phyloP scores from a whole-genome alignment of 108 stramenopile species.

The Skeletonema potamos region DNA sequence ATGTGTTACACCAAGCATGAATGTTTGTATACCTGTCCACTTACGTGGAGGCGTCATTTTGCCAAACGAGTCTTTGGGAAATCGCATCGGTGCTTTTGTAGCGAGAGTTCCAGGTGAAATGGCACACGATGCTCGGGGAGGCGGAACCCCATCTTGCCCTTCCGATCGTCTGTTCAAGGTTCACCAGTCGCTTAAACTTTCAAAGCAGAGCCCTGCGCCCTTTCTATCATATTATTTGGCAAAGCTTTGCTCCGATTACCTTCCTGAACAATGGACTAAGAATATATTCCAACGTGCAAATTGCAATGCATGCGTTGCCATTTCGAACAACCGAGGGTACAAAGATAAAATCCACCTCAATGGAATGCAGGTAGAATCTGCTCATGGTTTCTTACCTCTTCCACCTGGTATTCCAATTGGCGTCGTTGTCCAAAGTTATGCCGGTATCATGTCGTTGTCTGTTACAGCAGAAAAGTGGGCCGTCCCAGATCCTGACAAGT shows the following conservation, averaged over 20 bases:
- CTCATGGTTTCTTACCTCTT: conserved; percentile 78
- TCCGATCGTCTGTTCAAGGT: conserved; percentile 61
- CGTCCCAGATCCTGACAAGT: conserved; percentile 82
- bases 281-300: conserved; percentile 58
- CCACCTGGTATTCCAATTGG: conserved; percentile 86
- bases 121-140: conserved; percentile 22
- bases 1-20: conserved; percentile 36
- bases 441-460: conserved; percentile 55
- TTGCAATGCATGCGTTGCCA: conserved; percentile 71
- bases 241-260: conserved; percentile 34
- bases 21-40: conserved; percentile 82
- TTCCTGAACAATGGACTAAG: conserved; percentile 47
- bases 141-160: conserved; percentile 12
- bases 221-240: conserved; percentile 59
- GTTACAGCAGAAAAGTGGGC: conserved; percentile 82
- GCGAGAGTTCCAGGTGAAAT: conserved; percentile 65
- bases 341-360: conserved; percentile 62
- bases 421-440: conserved; percentile 73
- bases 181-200: conserved; percentile 44
- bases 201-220: conserved; percentile 73
- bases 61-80: conserved; percentile 77
- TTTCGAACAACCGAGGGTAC: conserved; percentile 74
- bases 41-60: conserved; percentile 74
- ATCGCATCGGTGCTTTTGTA: conserved; percentile 84
- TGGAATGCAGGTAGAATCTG: conserved; percentile 63